Evolutionary conservation across 495 filamentous ascomycete species (phyloP).

Genomic region (Xylaria scruposa): DNA sequence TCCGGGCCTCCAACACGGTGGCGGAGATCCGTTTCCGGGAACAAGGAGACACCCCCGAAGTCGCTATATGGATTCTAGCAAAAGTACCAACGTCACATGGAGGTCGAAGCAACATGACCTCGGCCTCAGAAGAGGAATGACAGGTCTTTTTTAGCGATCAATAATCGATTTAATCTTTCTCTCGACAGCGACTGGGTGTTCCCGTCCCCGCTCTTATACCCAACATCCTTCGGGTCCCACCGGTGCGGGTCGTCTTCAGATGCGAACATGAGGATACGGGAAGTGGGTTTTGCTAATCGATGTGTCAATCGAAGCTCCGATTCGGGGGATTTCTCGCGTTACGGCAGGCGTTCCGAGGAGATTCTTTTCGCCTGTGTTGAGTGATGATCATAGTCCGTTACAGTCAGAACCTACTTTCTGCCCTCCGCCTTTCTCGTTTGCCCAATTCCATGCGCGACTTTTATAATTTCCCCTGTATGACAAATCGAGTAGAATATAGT

Average conservation of each 20-base stretch:
- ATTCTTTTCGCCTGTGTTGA: constrained; percentile 16
- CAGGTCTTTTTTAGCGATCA: background rate
- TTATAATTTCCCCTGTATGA: background rate
- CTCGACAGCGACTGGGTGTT: background rate
- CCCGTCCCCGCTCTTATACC: constrained; percentile 9
- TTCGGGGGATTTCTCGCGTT: background rate
- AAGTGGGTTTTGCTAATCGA: constrained; percentile 12
- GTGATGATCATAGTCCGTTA: constrained; percentile 8
- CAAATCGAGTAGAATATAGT: background rate
- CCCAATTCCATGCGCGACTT: background rate
- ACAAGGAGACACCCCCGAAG: constrained; percentile 15
- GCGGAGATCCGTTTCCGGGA: constrained; percentile 16
- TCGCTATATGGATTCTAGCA: background rate
- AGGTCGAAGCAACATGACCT: background rate
- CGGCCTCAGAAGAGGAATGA: background rate
- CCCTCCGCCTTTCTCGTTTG: background rate
- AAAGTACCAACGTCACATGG: background rate
- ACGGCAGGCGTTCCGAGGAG: background rate
- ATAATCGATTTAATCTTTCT: background rate
- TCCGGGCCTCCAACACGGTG: constrained; percentile 8
- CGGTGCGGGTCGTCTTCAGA: constrained; percentile 20
- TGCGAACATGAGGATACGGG: constrained; percentile 12
- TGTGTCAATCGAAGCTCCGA: constrained; percentile 26
- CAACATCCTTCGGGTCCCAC: constrained; percentile 9
- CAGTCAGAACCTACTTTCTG: background rate